Conservation (phyloP, 306 rosid species). For the Corylus avellana region DNA sequence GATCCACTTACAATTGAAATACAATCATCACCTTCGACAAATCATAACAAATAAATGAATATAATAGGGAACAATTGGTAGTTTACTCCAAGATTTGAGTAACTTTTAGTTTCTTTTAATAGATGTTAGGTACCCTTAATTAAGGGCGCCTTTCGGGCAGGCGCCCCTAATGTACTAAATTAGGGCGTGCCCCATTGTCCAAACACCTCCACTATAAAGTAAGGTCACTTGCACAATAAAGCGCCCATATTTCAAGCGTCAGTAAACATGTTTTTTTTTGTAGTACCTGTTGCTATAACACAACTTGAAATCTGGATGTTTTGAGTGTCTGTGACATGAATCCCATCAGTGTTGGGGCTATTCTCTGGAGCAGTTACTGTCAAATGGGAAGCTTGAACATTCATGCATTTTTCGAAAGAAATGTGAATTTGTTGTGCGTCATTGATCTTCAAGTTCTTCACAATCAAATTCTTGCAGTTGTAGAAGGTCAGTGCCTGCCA, state of each 20-base stretch:
- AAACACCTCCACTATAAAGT: too few relatives aligned
- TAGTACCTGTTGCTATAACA: conserved; percentile 57
- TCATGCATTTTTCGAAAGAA: conserved; percentile 38
- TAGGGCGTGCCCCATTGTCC: too few relatives aligned
- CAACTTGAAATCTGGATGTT: conserved; percentile 54
- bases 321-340: conserved; percentile 55
- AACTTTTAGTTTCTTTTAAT: neutral
- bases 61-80: neutral
- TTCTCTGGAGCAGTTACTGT: conserved; percentile 49
- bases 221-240: too few relatives aligned
- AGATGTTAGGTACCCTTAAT: neutral
- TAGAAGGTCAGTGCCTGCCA: conserved; percentile 70
- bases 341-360: conserved; percentile 85
- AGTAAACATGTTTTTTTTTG: too few relatives aligned
- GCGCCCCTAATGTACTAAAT: too few relatives aligned
- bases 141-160: too few relatives aligned
- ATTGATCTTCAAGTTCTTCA: conserved; percentile 43
- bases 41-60: neutral
- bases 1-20: conserved; percentile 80
- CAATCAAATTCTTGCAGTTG: conserved; percentile 39
- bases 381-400: conserved; percentile 46
- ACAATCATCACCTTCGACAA: conserved; percentile 72
- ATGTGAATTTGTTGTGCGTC: conserved; percentile 66
- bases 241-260: too few relatives aligned
- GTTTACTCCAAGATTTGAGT: neutral